These are phyloP conservation scores for Cephaloascus fragrans DNA, from an alignment of 805 yeast genomes.

Conservation along the genomic window DNA sequence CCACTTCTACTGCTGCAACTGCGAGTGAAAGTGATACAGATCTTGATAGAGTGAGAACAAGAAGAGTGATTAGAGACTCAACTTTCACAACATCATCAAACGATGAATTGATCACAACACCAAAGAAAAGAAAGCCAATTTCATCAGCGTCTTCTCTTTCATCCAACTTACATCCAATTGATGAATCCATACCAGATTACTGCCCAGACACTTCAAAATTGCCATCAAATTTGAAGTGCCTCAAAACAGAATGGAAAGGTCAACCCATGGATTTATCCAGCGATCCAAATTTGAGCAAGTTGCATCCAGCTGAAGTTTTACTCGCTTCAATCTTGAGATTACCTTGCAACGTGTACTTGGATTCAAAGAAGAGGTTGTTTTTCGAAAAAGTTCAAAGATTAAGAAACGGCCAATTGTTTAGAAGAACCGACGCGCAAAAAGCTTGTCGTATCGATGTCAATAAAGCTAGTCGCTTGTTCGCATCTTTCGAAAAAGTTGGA, in stretches of 20 bases:
- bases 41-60: constrained; percentile 47
- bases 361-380: constrained; percentile 75
- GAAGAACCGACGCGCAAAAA: constrained; percentile 96
- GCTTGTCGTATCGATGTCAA: constrained; percentile 96
- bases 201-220: constrained; percentile 63
- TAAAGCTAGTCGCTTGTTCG: constrained; percentile 85
- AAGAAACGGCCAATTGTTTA: constrained; percentile 64
- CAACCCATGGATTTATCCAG: constrained; percentile 84
- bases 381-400: constrained; percentile 78
- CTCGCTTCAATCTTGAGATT: constrained; percentile 84
- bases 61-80: constrained; percentile 39
- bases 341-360: constrained; percentile 77
- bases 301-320: constrained; percentile 87
- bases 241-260: constrained; percentile 96
- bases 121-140: constrained; percentile 31
- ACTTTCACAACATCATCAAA: constrained; percentile 7
- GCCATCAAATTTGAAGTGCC: constrained; percentile 61
- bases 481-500: constrained; percentile 85
- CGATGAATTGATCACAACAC: constrained; percentile 8
- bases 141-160: constrained; percentile 30
- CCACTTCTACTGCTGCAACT: constrained; percentile 3
- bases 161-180: constrained; percentile 43
- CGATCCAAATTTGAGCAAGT: constrained; percentile 63
- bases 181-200: constrained; percentile 71
- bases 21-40: constrained; percentile 22